phyloP scores from a whole-genome alignment of 176 grass and related monocot genomes.

The Oryza meyeriana region DNA sequence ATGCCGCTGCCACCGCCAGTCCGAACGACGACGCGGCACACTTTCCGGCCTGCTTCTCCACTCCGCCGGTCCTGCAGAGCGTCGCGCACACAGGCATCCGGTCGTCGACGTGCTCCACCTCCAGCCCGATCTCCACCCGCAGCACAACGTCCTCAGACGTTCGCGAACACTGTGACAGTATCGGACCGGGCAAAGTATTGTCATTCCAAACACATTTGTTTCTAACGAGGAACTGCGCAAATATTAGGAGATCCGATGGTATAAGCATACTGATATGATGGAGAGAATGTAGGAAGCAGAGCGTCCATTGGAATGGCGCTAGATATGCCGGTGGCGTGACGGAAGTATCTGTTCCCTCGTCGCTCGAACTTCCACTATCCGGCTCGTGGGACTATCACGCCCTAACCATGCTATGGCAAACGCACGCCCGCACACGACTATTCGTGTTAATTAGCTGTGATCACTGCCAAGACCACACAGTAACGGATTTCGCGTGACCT shows the following conservation, averaged over 20 bases:
- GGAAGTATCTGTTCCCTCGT: constrained; percentile 77
- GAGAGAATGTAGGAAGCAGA: constrained; percentile 83
- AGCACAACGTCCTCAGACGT: constrained; percentile 88
- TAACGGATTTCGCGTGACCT: not conserved
- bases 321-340: constrained; percentile 75
- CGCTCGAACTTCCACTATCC: constrained; percentile 88
- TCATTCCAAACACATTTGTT: no score
- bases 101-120: constrained; percentile 84
- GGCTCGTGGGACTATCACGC: constrained; percentile 76
- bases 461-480: not conserved
- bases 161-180: constrained; percentile 80
- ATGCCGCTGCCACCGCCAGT: constrained; percentile 63
- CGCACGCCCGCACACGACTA: no score
- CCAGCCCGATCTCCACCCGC: constrained; percentile 75
- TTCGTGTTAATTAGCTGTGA: not conserved
- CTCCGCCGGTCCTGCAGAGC: constrained; percentile 61
- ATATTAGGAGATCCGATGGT: no score
- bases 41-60: constrained; percentile 58
- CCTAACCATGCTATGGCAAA: not conserved
- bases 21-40: constrained; percentile 61
- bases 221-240: no score
- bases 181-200: constrained; percentile 36
- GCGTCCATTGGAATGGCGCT: constrained; percentile 81
- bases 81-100: constrained; percentile 82
- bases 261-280: constrained; percentile 63